These are phyloP conservation scores for Nepenthes alata DNA, from an alignment of 179 eudicot genomes.

Conservation along the genomic window DNA sequence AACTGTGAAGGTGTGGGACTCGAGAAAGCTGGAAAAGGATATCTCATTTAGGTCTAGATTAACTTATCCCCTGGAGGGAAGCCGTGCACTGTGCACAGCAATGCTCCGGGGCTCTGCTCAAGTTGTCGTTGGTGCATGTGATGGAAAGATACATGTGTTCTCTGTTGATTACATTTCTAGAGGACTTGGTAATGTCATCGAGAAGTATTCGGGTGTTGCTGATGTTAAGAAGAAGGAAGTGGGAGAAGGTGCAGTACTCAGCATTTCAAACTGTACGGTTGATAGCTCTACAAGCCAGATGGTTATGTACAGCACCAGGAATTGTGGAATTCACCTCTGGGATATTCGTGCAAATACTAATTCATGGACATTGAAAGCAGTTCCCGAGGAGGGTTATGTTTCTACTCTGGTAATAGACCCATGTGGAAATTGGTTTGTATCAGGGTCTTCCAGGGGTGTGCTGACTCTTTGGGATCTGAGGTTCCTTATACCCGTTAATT, in stretches of 20 bases:
- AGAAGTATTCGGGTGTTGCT: conserved; percentile 84
- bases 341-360: conserved; percentile 59
- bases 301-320: conserved; percentile 83
- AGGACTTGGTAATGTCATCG: conserved; percentile 86
- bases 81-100: conserved; percentile 65
- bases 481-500: conserved; percentile 78
- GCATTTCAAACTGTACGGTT: conserved; percentile 57
- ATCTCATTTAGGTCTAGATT: conserved; percentile 91
- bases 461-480: conserved; percentile 95
- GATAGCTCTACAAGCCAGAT: conserved; percentile 49
- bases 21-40: conserved; percentile 88
- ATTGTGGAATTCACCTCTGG: conserved; percentile 82
- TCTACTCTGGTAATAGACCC: conserved; percentile 70
- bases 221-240: conserved; percentile 63
- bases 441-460: conserved; percentile 94
- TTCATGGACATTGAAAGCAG: conserved; percentile 62
- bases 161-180: conserved; percentile 82
- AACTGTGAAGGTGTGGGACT: conserved; percentile 96
- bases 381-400: conserved; percentile 80
- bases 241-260: conserved; percentile 81
- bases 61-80: conserved; percentile 82
- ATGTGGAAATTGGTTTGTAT: conserved; percentile 95
- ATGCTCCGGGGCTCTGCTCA: conserved; percentile 80
- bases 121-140: conserved; percentile 81
- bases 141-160: conserved; percentile 76